These are phyloP conservation scores for Annulohypoxylon moriforme DNA, from an alignment of 495 filamentous ascomycete genomes.

Conservation along the genomic window DNA sequence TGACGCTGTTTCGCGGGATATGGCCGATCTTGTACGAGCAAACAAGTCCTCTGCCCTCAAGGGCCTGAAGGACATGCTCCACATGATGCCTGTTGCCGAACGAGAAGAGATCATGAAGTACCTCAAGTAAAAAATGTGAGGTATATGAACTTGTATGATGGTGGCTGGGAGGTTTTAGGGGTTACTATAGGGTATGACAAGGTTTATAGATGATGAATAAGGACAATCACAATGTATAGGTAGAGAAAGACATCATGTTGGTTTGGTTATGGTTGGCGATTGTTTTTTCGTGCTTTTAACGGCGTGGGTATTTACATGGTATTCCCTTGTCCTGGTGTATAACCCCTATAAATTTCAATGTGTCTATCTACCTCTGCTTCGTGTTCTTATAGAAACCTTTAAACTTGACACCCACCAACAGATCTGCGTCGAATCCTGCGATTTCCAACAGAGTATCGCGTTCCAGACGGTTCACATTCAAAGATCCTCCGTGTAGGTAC, in stretches of 20 bases:
- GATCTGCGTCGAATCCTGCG: too few species aligned
- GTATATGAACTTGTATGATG: not conserved
- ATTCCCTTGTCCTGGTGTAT: slow-evolving; percentile 1
- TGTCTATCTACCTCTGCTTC: not conserved
- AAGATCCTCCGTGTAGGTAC: too few species aligned
- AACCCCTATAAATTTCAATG: slow-evolving; percentile 1
- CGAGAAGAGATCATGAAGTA: slow-evolving; percentile 86
- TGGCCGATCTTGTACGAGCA: slow-evolving; percentile 79
- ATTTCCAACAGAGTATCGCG: too few species aligned
- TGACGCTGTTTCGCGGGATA: slow-evolving; percentile 80
- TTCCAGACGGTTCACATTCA: too few species aligned
- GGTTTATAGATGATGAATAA: not conserved
- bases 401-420: too few species aligned
- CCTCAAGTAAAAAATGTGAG: slow-evolving; percentile 55
- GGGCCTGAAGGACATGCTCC: slow-evolving; percentile 86
- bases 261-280: slow-evolving; percentile 2
- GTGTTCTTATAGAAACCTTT: too few species aligned
- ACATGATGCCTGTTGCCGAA: slow-evolving; percentile 86
- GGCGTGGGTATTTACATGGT: slow-evolving; percentile 4
- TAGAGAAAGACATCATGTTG: not conserved
- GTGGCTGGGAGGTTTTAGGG: not conserved
- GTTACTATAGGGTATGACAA: not conserved
- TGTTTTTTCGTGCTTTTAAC: not conserved
- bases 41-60: slow-evolving; percentile 73
- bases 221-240: not conserved